Evolutionary conservation across 257 asterid genomes (phyloP).

Genomic region (Solanum peruvianum): DNA sequence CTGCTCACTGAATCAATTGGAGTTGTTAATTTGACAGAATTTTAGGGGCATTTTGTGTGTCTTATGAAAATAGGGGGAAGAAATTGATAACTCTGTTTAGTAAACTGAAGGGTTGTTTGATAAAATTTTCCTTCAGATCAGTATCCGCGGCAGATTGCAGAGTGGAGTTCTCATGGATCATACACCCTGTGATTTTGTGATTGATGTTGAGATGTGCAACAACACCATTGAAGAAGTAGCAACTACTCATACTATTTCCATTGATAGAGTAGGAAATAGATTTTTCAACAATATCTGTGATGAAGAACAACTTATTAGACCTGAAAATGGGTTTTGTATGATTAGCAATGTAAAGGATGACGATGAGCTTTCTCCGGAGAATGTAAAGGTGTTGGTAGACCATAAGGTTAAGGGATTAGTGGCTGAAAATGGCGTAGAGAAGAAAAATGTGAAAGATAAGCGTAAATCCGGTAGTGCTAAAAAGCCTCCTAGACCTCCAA

Average conservation of each 20-base stretch:
- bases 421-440: constrained; percentile 1
- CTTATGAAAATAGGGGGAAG: neutral
- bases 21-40: neutral
- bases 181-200: constrained; percentile 16
- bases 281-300: constrained; percentile 4
- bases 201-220: constrained; percentile 35
- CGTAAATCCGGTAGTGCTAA: constrained; percentile 44
- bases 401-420: neutral
- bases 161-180: constrained; percentile 19
- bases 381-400: constrained; percentile 8
- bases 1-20: neutral
- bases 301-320: constrained; percentile 4
- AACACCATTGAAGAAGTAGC: constrained; percentile 13
- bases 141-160: neutral
- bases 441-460: constrained; percentile 40
- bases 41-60: neutral
- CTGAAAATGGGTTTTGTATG: constrained; percentile 5
- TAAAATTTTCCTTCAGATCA: neutral
- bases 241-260: constrained; percentile 5
- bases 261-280: constrained; percentile 3
- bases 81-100: neutral
- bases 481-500: constrained; percentile 77
- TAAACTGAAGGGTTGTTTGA: neutral
- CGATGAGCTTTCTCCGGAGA: constrained; percentile 11
- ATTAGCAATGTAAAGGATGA: neutral